These are phyloP conservation scores for Tolypocladium ovalisporum DNA, from an alignment of 2,329 filamentous ascomycete genomes.

Conservation along the genomic window DNA sequence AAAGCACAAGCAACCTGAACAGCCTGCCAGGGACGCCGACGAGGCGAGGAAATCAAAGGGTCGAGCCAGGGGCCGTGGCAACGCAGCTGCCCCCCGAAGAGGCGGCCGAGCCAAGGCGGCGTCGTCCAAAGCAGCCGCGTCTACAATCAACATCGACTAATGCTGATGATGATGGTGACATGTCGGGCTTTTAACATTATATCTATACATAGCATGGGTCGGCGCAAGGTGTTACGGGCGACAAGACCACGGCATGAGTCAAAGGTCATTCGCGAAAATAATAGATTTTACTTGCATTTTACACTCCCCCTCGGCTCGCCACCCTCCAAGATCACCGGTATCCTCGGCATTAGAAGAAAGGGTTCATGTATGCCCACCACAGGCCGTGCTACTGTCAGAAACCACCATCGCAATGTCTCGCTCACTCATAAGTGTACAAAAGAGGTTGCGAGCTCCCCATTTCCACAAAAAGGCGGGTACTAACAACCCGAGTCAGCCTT, in stretches of 20 bases:
- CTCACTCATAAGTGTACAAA: neutral
- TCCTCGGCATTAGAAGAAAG: neutral
- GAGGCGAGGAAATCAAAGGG: slow-evolving; percentile 16
- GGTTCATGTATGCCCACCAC: neutral
- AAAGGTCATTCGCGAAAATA: neutral
- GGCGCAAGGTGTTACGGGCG: slow-evolving; percentile 1
- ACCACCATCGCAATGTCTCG: neutral
- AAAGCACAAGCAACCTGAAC: slow-evolving; percentile 9
- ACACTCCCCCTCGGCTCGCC: neutral
- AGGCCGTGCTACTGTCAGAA: neutral
- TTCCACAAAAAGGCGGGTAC: neutral
- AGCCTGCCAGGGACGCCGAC: slow-evolving; percentile 8
- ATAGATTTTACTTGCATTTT: neutral
- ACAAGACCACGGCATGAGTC: neutral
- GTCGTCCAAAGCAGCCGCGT: slow-evolving; percentile 6
- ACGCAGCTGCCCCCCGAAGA: slow-evolving; percentile 12
- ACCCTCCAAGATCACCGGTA: neutral
- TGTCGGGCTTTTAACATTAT: slow-evolving; percentile 1
- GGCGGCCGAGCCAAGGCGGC: slow-evolving; percentile 15
- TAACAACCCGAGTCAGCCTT: neutral
- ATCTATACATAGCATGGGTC: slow-evolving; percentile 1
- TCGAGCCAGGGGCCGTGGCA: slow-evolving; percentile 13
- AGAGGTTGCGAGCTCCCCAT: neutral
- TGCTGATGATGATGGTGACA: neutral
- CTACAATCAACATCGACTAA: slow-evolving; percentile 6